phyloP scores from a whole-genome alignment of 805 yeast species.

The Tetrapisispora pingtungensis region DNA sequence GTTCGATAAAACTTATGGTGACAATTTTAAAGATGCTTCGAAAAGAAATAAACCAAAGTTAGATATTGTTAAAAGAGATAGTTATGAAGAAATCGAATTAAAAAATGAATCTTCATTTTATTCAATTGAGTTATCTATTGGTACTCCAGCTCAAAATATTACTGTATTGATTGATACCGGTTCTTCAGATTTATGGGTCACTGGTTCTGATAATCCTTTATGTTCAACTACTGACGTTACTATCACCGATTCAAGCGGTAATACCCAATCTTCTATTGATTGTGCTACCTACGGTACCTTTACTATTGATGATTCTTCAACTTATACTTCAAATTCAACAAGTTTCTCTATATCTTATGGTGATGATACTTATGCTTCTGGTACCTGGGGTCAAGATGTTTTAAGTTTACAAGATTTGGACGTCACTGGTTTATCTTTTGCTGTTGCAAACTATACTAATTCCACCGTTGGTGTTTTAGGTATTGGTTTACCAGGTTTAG shows the following conservation, averaged over 20 bases:
- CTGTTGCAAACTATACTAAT: slow-evolving; percentile 27
- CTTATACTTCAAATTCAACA: slow-evolving; percentile 23
- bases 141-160: slow-evolving; percentile 49
- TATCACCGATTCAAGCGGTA: neutral
- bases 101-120: slow-evolving; percentile 36
- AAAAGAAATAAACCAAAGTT: slow-evolving; percentile 4
- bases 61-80: slow-evolving; percentile 22
- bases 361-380: slow-evolving; percentile 40
- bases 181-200: slow-evolving; percentile 56
- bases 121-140: slow-evolving; percentile 38
- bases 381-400: slow-evolving; percentile 41
- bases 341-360: slow-evolving; percentile 40
- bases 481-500: slow-evolving; percentile 47
- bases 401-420: slow-evolving; percentile 39
- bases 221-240: slow-evolving; percentile 18
- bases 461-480: slow-evolving; percentile 42
- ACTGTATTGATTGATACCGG: slow-evolving; percentile 64
- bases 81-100: slow-evolving; percentile 27
- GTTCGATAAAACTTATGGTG: slow-evolving; percentile 21
- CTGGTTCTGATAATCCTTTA: slow-evolving; percentile 39
- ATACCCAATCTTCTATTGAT: neutral
- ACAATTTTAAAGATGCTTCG: slow-evolving; percentile 5
- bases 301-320: slow-evolving; percentile 13
- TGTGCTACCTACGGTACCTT: slow-evolving; percentile 34
- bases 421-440: slow-evolving; percentile 26